These are phyloP conservation scores for Fusarium setosum DNA, from an alignment of 2,329 filamentous ascomycete genomes.

Conservation along the genomic window DNA sequence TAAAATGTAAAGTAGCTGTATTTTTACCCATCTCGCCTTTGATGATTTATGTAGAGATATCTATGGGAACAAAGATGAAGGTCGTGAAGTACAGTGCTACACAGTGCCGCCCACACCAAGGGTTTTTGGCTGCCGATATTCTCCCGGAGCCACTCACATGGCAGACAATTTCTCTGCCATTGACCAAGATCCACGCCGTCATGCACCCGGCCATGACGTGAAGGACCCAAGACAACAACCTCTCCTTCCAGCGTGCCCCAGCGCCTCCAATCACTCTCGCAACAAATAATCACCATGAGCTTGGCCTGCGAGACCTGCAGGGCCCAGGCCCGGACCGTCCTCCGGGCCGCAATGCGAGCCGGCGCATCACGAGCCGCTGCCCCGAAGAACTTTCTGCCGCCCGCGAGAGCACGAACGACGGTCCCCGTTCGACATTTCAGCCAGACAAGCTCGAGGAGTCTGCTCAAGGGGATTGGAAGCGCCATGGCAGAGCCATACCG, in stretches of 20 bases:
- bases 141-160: conserved; percentile 42
- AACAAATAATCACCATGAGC: conserved; percentile 17
- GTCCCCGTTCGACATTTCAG: conserved; percentile 49
- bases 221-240: conserved; percentile 32
- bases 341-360: conserved; percentile 48
- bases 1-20: conserved; percentile 11
- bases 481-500: conserved; percentile 68
- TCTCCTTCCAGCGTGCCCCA: conserved; percentile 10
- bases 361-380: conserved; percentile 42
- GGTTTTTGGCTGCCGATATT: conserved; percentile 34
- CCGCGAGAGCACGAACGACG: conserved; percentile 12
- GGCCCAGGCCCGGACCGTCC: conserved; percentile 55
- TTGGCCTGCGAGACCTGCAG: conserved; percentile 63
- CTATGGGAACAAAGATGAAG: background rate
- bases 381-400: conserved; percentile 34
- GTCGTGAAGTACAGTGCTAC: conserved; percentile 16
- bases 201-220: conserved; percentile 46
- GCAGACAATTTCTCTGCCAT: conserved; percentile 36
- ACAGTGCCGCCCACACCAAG: conserved; percentile 12
- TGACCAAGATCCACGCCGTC: conserved; percentile 40
- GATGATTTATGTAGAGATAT: background rate
- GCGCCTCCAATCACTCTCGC: background rate
- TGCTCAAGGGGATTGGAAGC: conserved; percentile 50
- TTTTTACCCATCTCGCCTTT: background rate
- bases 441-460: conserved; percentile 46